Conservation (phyloP, 2,329 filamentous ascomycete species). For the Cadophora gregata region DNA sequence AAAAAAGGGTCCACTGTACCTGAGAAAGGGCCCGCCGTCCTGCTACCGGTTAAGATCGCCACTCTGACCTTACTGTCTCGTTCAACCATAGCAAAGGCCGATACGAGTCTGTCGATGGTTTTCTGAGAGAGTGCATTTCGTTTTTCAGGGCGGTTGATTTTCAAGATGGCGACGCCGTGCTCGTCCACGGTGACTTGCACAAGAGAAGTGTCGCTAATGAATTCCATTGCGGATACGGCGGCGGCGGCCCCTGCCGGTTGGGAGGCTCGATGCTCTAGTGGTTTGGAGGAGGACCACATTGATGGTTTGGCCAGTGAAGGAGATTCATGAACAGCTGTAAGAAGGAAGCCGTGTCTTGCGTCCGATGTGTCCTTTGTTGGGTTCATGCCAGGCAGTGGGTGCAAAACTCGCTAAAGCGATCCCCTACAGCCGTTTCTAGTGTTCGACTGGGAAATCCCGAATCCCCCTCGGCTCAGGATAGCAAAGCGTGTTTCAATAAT, state of each 20-base stretch:
- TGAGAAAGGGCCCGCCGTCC: conserved; percentile 26
- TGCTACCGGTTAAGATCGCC: conserved; percentile 56
- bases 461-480: not conserved
- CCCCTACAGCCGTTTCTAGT: not conserved
- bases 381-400: conserved; percentile 3
- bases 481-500: not conserved
- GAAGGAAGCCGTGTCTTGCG: not conserved
- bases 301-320: not conserved
- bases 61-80: conserved; percentile 58
- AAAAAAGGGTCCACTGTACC: conserved; percentile 26
- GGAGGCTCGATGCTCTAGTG: not conserved
- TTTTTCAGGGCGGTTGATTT: conserved; percentile 60
- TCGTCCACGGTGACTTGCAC: conserved; percentile 30
- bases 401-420: not conserved
- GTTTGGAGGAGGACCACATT: conserved; percentile 12
- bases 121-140: conserved; percentile 61
- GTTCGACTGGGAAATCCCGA: not conserved
- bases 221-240: conserved; percentile 21
- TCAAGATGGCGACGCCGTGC: conserved; percentile 53
- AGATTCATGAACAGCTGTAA: not conserved
- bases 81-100: conserved; percentile 49
- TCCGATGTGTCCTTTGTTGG: not conserved
- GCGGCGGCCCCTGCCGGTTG: not conserved
- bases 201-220: conserved; percentile 31
- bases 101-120: conserved; percentile 26